Evolutionary conservation across 441 rosid genomes (phyloP), one percentile per base, ranked within the genome.

Genomic region (Erodium chrysanthum): DNA sequence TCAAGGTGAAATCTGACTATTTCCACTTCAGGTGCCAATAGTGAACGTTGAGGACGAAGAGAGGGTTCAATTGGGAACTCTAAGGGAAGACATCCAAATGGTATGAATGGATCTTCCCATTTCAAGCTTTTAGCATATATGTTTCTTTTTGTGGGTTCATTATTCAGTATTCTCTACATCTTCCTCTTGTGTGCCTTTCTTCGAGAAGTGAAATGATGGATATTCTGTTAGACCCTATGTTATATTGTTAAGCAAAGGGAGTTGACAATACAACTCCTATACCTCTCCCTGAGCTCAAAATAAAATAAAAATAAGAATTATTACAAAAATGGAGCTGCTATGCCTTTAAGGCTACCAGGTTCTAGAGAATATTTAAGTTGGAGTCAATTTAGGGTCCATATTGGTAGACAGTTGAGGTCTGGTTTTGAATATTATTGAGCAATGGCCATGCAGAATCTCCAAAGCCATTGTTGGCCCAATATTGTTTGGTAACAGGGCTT

Each of bases 11-110:
- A 35, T 50, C 11, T 70, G 58, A 11, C 56, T 48, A 58, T 25
- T 48, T 58, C 29, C 17, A 48, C 96, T 97, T 72, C 73, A 94
- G 96, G 88, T 88, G 46, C 83, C 96, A 0, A 85, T 91, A 67
- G 73, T 89, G 84, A 86, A 86, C 74, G 46, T 62, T 11, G 92
- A 84, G 83, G 86, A 86, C 71, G 85, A 80, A 73, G 90, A 81
- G 54, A 85, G 70, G 73, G 85, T 78, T 80, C 96, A 88, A 70
- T 78, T 94, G 77, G 84, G 76, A 81, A 71, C 77, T 85, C 82
- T 91, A 66, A 75, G 69, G 72, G 87, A 84, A 62, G 98, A 91
- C 67, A 85, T 88, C 69, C 79, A 73, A 64, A 78, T 29, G 70
- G 96, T 91, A 68, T 40, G 79, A 65, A 12, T 20, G 65, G 7